Conservation (phyloP, 371 early-diverging fungal species). For the Encephalitozoon cuniculi region DNA sequence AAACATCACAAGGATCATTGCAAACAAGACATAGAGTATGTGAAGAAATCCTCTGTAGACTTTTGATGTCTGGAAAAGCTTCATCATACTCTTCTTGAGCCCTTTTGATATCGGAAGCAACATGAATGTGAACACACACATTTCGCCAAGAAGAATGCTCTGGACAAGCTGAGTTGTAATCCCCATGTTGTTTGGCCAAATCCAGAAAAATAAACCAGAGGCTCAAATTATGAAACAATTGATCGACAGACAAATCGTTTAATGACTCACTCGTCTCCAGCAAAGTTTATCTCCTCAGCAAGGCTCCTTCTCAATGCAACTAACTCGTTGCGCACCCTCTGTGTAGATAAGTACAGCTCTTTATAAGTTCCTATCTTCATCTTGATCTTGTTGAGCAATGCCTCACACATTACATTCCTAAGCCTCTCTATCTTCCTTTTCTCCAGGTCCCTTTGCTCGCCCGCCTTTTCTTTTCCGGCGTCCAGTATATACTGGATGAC, state of each 20-base stretch:
- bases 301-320: neutral
- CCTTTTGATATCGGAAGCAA: slow-evolving; percentile 17
- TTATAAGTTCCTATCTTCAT: slow-evolving; percentile 51
- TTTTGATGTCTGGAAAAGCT: neutral
- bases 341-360: slow-evolving; percentile 33
- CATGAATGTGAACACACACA: slow-evolving; percentile 25
- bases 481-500: slow-evolving; percentile 10
- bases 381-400: slow-evolving; percentile 47
- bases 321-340: slow-evolving; percentile 53
- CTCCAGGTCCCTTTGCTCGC: slow-evolving; percentile 48
- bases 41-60: slow-evolving; percentile 8
- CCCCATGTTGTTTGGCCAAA: slow-evolving; percentile 8
- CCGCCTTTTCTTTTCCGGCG: slow-evolving; percentile 60
- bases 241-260: neutral
- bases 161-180: slow-evolving; percentile 29
- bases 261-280: neutral
- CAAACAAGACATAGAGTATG: slow-evolving; percentile 33
- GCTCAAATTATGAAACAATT: neutral
- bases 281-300: neutral
- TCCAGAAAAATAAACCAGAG: neutral
- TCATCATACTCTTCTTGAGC: slow-evolving; percentile 16
- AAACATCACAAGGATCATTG: slow-evolving; percentile 44
- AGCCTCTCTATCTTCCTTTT: slow-evolving; percentile 53
- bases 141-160: slow-evolving; percentile 9
- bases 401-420: slow-evolving; percentile 48